A percentile compares a stretch with the other conserved stretches of the same genome.
Evolutionary conservation across 164 flowering plant genomes (phyloP).

Genomic region (Macadamia tetraphylla): DNA sequence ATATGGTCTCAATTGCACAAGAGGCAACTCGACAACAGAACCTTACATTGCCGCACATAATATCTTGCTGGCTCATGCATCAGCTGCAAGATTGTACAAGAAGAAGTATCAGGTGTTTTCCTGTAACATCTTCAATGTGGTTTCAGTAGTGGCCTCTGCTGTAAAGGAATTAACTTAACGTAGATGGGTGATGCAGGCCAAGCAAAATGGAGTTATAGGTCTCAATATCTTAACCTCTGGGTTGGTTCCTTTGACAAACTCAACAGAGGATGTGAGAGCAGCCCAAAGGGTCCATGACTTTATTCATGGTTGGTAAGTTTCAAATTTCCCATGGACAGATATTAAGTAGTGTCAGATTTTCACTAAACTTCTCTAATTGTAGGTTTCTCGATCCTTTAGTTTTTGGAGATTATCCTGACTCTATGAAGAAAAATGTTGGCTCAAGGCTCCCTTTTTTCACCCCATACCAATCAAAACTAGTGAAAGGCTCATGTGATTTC

Average conservation of each 20-base stretch:
- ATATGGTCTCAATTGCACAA: constrained; percentile 30
- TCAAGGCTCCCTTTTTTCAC: constrained; percentile 46
- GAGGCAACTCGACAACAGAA: constrained; percentile 63
- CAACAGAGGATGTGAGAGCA: constrained; percentile 39
- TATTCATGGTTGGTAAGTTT: constrained; percentile 46
- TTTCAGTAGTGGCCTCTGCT: too few species aligned
- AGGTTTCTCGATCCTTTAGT: constrained; percentile 40
- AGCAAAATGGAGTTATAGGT: constrained; percentile 59
- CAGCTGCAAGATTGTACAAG: constrained; percentile 52
- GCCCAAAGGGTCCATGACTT: constrained; percentile 48
- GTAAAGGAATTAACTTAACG: not conserved
- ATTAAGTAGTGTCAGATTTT: too few species aligned
- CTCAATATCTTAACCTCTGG: constrained; percentile 28
- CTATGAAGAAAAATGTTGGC: constrained; percentile 41
- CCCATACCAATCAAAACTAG: constrained; percentile 24
- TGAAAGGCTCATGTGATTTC: constrained; percentile 54
- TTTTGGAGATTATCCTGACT: constrained; percentile 47
- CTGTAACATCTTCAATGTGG: too few species aligned
- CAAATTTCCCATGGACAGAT: too few species aligned
- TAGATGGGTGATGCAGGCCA: constrained; percentile 30
- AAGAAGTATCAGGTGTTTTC: constrained; percentile 52
- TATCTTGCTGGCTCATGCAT: constrained; percentile 65
- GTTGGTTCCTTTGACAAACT: constrained; percentile 36
- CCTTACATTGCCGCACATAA: constrained; percentile 61
- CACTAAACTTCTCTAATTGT: not conserved